These are phyloP conservation scores for Zymoseptoria crescenta DNA, from an alignment of 2,329 filamentous ascomycete species.

Conservation along the genomic window DNA sequence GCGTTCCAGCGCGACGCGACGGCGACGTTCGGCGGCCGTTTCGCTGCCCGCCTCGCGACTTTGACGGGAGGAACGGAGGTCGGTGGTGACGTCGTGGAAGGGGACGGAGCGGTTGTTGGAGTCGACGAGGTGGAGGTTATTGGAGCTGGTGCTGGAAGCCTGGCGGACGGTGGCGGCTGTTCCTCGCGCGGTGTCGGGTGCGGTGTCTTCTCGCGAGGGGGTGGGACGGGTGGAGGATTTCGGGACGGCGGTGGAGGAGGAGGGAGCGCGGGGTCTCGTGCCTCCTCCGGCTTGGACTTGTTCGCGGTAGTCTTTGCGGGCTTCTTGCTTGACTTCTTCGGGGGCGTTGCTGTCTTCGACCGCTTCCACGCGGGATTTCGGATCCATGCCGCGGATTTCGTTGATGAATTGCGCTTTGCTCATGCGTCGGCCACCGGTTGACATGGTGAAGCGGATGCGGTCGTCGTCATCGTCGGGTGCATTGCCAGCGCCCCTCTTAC, in stretches of 20 bases:
- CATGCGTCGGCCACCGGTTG: conserved; percentile 64
- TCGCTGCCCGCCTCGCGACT: conserved; percentile 18
- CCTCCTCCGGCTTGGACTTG: conserved; percentile 20
- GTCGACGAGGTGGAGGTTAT: conserved; percentile 38
- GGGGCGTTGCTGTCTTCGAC: conserved; percentile 43
- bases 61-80: conserved; percentile 18
- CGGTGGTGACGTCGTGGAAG: conserved; percentile 37
- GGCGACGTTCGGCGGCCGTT: conserved; percentile 37
- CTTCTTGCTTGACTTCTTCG: conserved; percentile 41
- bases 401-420: conserved; percentile 73
- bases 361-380: conserved; percentile 49
- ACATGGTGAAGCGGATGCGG: conserved; percentile 68
- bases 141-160: conserved; percentile 34
- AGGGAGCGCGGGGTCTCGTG: neutral
- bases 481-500: conserved; percentile 11
- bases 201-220: neutral
- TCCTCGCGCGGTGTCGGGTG: neutral
- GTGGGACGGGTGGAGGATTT: neutral
- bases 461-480: conserved; percentile 51
- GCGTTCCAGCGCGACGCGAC: conserved; percentile 30
- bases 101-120: conserved; percentile 40
- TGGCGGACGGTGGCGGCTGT: conserved; percentile 27
- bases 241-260: conserved; percentile 20
- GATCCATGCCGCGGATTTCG: conserved; percentile 65
- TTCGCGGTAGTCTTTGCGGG: conserved; percentile 35